A percentile compares a stretch with the other conserved stretches of the same genome.
phyloP scores from a whole-genome alignment of 2,329 filamentous ascomycete genomes.

The Pseudogymnoascus verrucosus region DNA sequence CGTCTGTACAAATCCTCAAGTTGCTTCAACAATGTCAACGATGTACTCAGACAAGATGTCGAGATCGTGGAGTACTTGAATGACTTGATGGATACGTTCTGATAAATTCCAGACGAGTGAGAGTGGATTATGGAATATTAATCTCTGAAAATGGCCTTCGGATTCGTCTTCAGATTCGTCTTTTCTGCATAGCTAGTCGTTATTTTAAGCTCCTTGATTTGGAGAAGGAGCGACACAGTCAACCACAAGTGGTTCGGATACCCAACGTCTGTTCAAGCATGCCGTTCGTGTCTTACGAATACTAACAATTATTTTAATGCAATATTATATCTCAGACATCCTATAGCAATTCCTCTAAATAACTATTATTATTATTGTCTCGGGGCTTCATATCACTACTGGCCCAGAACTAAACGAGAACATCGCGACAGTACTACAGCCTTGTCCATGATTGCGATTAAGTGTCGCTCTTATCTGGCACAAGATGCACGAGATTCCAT shows the following conservation, averaged over 20 bases:
- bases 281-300: background rate
- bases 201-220: background rate
- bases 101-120: background rate
- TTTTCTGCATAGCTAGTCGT: background rate
- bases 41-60: slow-evolving; percentile 26
- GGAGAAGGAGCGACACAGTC: slow-evolving; percentile 1
- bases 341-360: background rate
- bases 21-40: slow-evolving; percentile 25
- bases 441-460: background rate
- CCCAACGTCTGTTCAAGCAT: background rate
- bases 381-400: background rate
- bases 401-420: background rate
- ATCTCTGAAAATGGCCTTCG: background rate
- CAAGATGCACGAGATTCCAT: background rate
- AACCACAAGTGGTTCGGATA: slow-evolving; percentile 6
- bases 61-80: slow-evolving; percentile 30
- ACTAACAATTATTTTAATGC: background rate
- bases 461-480: background rate
- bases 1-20: slow-evolving; percentile 17
- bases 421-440: background rate
- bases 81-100: slow-evolving; percentile 26
- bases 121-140: background rate
- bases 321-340: background rate
- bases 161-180: too few species aligned
- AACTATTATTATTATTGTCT: background rate